Evolutionary conservation across 2,329 filamentous ascomycete species (phyloP).

Genomic region (Neocatenulostroma microsporum): DNA sequence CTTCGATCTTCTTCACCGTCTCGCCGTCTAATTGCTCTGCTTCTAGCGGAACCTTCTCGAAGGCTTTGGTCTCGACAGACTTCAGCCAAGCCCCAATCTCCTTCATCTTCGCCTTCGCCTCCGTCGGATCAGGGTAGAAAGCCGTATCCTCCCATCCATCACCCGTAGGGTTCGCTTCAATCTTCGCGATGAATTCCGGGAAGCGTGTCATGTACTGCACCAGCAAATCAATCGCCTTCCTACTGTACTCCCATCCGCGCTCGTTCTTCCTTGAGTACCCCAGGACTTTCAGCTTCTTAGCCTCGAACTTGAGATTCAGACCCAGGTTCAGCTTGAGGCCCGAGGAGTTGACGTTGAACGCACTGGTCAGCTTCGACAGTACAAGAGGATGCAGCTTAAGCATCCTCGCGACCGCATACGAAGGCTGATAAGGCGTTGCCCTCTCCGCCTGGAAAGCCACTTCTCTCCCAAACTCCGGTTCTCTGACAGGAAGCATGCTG

Average conservation of each 20-base stretch:
- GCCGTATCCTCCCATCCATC: constrained; percentile 79
- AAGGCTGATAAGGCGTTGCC: constrained; percentile 70
- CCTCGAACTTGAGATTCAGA: constrained; percentile 94
- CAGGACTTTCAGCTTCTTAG: constrained; percentile 87
- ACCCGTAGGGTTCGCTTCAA: constrained; percentile 75
- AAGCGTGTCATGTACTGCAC: constrained; percentile 87
- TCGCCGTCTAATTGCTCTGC: constrained; percentile 93
- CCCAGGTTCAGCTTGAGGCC: constrained; percentile 82
- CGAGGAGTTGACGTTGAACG: constrained; percentile 76
- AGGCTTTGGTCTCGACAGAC: constrained; percentile 78
- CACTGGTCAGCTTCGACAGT: constrained; percentile 91
- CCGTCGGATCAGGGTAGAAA: constrained; percentile 66
- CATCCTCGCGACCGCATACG: constrained; percentile 77
- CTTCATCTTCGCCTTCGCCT: constrained; percentile 74
- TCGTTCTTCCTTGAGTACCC: constrained; percentile 84
- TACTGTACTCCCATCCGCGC: constrained; percentile 93
- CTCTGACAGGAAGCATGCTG: constrained; percentile 62
- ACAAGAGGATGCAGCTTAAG: constrained; percentile 77
- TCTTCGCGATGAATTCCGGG: constrained; percentile 87
- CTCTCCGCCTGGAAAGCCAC: constrained; percentile 65
- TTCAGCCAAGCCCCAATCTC: constrained; percentile 94
- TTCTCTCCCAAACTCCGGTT: constrained; percentile 70
- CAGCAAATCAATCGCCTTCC: constrained; percentile 71
- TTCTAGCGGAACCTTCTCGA: constrained; percentile 92
- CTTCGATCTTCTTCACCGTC: constrained; percentile 72